Percentiles rank a stretch among this genome's conserved stretches.
Evolutionary conservation across 306 rosid genomes (phyloP).

Genomic region (Inga oerstediana): DNA sequence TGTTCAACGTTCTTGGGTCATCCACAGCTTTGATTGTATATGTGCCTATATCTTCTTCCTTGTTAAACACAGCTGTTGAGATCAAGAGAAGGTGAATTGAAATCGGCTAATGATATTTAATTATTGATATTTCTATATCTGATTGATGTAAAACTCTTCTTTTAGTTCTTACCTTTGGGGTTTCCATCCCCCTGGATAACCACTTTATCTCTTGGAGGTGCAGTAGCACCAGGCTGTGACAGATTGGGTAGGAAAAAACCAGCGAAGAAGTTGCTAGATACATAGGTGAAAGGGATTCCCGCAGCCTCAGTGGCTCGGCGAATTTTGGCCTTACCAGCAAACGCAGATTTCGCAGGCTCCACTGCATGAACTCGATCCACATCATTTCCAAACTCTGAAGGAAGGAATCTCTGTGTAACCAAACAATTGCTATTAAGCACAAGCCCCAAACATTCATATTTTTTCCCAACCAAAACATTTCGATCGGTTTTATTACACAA

Average conservation of each 20-base stretch:
- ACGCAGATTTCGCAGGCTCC: slow-evolving; percentile 45
- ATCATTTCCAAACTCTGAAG: slow-evolving; percentile 57
- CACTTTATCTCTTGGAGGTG: slow-evolving; percentile 52
- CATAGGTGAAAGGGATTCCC: slow-evolving; percentile 48
- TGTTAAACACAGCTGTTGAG: slow-evolving; percentile 39
- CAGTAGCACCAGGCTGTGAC: slow-evolving; percentile 35
- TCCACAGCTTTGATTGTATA: slow-evolving; percentile 53
- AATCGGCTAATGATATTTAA: neutral
- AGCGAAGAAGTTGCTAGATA: slow-evolving; percentile 40
- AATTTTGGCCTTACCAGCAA: slow-evolving; percentile 30
- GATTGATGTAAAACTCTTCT: neutral
- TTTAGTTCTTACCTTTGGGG: slow-evolving; percentile 39
- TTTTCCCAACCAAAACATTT: neutral
- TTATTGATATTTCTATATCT: neutral
- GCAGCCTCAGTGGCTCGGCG: slow-evolving; percentile 46
- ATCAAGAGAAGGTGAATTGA: slow-evolving; percentile 3
- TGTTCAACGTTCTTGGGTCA: slow-evolving; percentile 66
- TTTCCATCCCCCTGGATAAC: slow-evolving; percentile 58
- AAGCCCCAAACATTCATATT: neutral
- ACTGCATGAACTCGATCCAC: slow-evolving; percentile 41
- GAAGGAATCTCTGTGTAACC: slow-evolving; percentile 46
- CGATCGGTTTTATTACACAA: neutral
- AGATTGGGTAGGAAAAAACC: slow-evolving; percentile 38
- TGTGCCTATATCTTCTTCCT: slow-evolving; percentile 54
- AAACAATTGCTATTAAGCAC: neutral